A percentile compares a stretch with the other conserved stretches of the same genome.
Conservation (phyloP, 208 protist species). For the Herpetomonas muscarum region DNA sequence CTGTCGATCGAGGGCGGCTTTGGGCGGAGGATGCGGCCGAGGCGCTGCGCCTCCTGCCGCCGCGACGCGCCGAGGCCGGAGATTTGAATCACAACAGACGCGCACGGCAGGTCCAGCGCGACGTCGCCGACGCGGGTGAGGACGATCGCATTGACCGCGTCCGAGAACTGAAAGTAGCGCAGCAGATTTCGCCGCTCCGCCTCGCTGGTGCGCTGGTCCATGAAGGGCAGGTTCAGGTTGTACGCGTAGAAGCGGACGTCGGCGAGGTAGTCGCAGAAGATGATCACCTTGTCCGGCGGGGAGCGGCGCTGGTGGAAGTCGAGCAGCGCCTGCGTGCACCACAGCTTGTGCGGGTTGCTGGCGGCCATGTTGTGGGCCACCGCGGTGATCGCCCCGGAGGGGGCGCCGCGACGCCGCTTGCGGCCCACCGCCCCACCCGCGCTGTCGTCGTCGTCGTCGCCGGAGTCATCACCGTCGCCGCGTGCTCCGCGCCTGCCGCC, state of each 20-base stretch:
- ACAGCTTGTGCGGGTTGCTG: constrained; percentile 92
- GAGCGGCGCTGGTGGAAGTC: constrained; percentile 93
- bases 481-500: neutral
- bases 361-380: constrained; percentile 42
- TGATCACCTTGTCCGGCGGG: constrained; percentile 89
- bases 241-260: constrained; percentile 81
- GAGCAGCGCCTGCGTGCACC: constrained; percentile 92
- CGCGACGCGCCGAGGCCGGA: constrained; percentile 95
- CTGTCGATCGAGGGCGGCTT: constrained; percentile 93
- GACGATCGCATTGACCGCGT: constrained; percentile 94
- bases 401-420: neutral
- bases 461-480: neutral
- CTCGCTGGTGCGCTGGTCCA: constrained; percentile 81
- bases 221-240: constrained; percentile 82
- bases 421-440: constrained; percentile 1
- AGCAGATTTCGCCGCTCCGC: constrained; percentile 77
- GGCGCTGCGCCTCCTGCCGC: constrained; percentile 96
- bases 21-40: constrained; percentile 95
- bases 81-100: constrained; percentile 99
- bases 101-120: constrained; percentile 97
- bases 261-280: constrained; percentile 89
- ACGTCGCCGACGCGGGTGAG: constrained; percentile 97
- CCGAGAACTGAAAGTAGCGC: constrained; percentile 80
- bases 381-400: constrained; percentile 15
- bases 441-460: constrained; percentile 4